Conservation (phyloP, 192 early-diverging fungal species). For the Paraglomus brasilianum region DNA sequence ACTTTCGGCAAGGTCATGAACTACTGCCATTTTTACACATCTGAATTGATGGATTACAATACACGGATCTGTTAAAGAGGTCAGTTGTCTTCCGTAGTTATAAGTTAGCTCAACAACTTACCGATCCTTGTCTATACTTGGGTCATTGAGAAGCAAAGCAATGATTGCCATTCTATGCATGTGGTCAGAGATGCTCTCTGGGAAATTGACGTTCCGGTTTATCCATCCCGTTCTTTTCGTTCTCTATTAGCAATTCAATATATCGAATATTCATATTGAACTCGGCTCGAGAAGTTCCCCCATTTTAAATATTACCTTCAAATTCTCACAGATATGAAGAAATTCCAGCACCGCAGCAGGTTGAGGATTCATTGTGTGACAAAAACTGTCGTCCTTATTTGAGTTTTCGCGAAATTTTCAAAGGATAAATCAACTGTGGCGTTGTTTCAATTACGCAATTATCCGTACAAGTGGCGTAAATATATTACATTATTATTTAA, state of each 20-base stretch:
- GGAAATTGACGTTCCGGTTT: constrained; percentile 58
- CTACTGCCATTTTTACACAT: constrained; percentile 90
- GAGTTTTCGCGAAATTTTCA: too few species aligned
- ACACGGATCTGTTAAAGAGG: not conserved
- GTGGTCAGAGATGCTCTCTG: constrained; percentile 93
- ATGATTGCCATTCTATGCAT: constrained; percentile 95
- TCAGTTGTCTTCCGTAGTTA: too few species aligned
- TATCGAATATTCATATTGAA: not conserved
- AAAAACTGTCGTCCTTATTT: too few species aligned
- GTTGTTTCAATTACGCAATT: too few species aligned
- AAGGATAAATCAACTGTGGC: too few species aligned
- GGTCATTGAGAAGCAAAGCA: constrained; percentile 80
- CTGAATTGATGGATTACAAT: constrained; percentile 37
- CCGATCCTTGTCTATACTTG: constrained; percentile 55
- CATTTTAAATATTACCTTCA: constrained; percentile 59
- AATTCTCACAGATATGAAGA: constrained; percentile 74
- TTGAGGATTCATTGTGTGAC: too few species aligned
- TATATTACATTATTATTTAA: too few species aligned
- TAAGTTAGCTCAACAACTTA: too few species aligned
- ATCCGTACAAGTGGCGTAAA: too few species aligned
- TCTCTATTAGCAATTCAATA: constrained; percentile 44
- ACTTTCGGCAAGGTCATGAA: constrained; percentile 90
- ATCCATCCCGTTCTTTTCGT: constrained; percentile 96
- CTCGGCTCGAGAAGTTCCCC: not conserved
- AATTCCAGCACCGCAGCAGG: too few species aligned